phyloP scores from a whole-genome alignment of 225 moss, liverwort and hornwort genomes.

The Physcomitrellopsis africana region DNA sequence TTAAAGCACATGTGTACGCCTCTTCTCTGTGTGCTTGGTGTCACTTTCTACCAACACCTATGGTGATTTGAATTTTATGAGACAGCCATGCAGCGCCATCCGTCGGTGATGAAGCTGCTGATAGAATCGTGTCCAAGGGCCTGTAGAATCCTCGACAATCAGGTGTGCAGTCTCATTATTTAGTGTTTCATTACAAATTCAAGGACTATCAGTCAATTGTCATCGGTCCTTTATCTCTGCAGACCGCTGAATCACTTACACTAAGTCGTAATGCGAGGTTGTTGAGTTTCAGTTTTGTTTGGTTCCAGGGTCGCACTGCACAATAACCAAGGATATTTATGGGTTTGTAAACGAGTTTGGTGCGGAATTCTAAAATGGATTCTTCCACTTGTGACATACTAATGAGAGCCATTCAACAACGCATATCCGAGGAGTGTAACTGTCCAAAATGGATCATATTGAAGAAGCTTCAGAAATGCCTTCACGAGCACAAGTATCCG shows the following conservation, averaged over 20 bases:
- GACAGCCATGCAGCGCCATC: constrained; percentile 58
- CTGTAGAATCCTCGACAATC: constrained; percentile 40
- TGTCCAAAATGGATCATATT: background rate
- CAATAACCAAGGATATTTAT: constrained; percentile 10
- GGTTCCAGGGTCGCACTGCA: constrained; percentile 39
- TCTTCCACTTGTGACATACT: background rate
- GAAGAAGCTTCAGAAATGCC: background rate
- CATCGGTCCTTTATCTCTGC: constrained; percentile 3
- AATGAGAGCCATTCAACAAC: constrained; percentile 9
- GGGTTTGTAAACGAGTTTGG: background rate
- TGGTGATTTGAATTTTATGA: constrained; percentile 20
- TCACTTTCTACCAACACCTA: background rate
- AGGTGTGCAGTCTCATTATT: constrained; percentile 34
- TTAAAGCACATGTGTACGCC: background rate
- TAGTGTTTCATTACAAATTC: background rate
- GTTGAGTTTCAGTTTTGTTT: constrained; percentile 13
- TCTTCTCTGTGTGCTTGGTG: background rate
- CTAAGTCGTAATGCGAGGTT: background rate
- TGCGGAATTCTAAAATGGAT: background rate
- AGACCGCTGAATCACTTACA: background rate
- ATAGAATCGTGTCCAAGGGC: constrained; percentile 36
- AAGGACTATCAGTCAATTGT: background rate
- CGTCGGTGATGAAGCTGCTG: constrained; percentile 41
- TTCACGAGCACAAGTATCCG: no score
- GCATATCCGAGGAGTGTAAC: background rate